Evolutionary conservation across 2,329 filamentous ascomycete genomes (phyloP), one percentile per base, ranked within the genome.

Genomic region (Hyphodiscus sp.): DNA sequence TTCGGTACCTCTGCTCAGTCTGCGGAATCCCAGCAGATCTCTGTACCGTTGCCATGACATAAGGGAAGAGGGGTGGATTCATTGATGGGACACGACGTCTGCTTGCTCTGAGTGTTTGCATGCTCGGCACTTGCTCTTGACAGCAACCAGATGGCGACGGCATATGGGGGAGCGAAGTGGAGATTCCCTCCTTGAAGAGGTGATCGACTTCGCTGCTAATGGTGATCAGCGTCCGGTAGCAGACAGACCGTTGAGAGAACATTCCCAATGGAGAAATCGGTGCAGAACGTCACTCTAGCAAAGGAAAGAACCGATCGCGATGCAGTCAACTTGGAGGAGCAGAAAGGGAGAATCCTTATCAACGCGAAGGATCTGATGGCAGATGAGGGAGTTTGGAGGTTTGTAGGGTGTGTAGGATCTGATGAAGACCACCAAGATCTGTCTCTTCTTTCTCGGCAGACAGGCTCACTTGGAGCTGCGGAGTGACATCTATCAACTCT

Each of bases 61-160:
- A 38, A n/a, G 16, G 33, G 4, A 15, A 10, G 11, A 15, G 33
- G 11, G 11, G 5, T 13, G 16, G 16, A 38, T 38, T 38, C 11
- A n/a, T 38, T 13, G 11, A 38, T 15, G 16, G 16, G 11, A 4
- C 5, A 38, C 33, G 11, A 38, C 33, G 16, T 10, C 16, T 38
- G 16, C 11, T 13, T 15, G 45, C 20, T 45, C 41, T 20, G 38
- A n/a, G 11, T 46, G 42, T 52, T 18, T 45, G 49, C 51, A 41
- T 45, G 23, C 41, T 56, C 54, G 58, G 58, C 53, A 58, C 54
- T 60, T 58, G 52, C 41, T 18, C 20, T 20, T 46, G 33, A 44
- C 26, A 48, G 50, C n/a, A 38, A 38, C 11, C 33, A 38, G 33
- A 13, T 51, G 47, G 42, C 42, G 41, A 51, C 57, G 57, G 57